These are phyloP conservation scores for Tulasnella sp. DNA, from an alignment of 768 basidiomycete species.

Conservation along the genomic window DNA sequence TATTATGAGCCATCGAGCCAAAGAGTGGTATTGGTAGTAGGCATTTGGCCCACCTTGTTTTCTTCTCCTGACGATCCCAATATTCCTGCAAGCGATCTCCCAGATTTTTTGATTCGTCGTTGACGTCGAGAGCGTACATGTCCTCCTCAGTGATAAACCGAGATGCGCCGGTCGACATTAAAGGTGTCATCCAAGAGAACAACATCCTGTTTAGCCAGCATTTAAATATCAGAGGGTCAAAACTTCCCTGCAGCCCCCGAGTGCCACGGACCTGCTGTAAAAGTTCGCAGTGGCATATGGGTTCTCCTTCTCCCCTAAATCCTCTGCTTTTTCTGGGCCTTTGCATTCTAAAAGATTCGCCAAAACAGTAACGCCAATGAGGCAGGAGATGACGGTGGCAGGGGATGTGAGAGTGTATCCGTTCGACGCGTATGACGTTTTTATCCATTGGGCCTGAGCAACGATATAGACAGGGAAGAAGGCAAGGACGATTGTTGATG, in stretches of 20 bases:
- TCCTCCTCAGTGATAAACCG: conserved; percentile 82
- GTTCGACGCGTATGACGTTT: conserved; percentile 52
- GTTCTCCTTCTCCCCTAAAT: conserved; percentile 55
- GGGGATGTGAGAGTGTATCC: conserved; percentile 40
- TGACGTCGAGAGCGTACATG: conserved; percentile 69
- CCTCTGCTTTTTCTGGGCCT: conserved; percentile 60
- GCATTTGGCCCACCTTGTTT: conserved; percentile 5
- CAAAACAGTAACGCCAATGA: conserved; percentile 56
- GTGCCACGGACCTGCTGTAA: conserved; percentile 62
- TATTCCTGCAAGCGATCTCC: conserved; percentile 63
- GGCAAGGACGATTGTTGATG: conserved; percentile 72
- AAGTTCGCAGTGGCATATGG: conserved; percentile 78
- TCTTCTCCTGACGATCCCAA: conserved; percentile 62
- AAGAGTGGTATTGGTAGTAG: not conserved
- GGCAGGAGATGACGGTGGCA: conserved; percentile 40
- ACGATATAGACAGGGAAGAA: conserved; percentile 77
- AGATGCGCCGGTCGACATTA: conserved; percentile 63
- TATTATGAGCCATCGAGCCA: not conserved
- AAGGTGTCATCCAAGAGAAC: conserved; percentile 84
- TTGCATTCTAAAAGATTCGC: conserved; percentile 69
- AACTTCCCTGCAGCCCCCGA: not conserved
- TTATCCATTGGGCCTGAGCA: conserved; percentile 58
- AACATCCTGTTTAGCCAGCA: conserved; percentile 47
- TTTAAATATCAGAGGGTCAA: not conserved
- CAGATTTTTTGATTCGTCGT: conserved; percentile 72